These are phyloP conservation scores for Circinella minor DNA, from an alignment of 371 early-diverging fungal species.

Conservation along the genomic window DNA sequence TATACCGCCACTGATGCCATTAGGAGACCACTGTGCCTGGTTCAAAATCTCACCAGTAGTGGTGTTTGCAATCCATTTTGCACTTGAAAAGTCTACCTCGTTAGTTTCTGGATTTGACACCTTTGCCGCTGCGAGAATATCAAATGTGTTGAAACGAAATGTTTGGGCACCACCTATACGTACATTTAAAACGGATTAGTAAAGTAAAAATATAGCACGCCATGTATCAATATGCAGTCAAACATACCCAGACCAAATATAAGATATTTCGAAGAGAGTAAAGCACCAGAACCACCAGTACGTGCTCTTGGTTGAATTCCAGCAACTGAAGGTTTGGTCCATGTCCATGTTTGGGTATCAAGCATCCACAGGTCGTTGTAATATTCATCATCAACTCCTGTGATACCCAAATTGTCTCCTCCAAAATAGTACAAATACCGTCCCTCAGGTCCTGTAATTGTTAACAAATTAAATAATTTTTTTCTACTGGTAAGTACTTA, in stretches of 20 bases:
- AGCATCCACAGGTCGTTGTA: slow-evolving; percentile 17
- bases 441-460: slow-evolving; percentile 13
- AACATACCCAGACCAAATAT: slow-evolving; percentile 9
- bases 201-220: too few relatives aligned
- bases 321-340: slow-evolving; percentile 17
- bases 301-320: slow-evolving; percentile 25
- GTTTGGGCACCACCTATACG: not conserved
- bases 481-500: not conserved
- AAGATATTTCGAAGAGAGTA: slow-evolving; percentile 3
- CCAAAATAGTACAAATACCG: slow-evolving; percentile 18
- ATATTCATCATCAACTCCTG: not conserved
- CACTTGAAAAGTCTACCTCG: not conserved
- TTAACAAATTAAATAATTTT: not conserved
- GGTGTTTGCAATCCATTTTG: not conserved
- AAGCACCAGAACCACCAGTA: slow-evolving; percentile 14
- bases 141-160: not conserved
- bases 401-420: slow-evolving; percentile 4
- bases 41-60: not conserved
- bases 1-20: slow-evolving; percentile 19
- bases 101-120: not conserved
- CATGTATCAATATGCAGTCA: not conserved
- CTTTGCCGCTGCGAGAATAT: not conserved
- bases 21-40: not conserved
- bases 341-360: slow-evolving; percentile 27
- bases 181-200: not conserved